Conservation (phyloP, 768 basidiomycete genomes). For the Myochromella boudieri region DNA sequence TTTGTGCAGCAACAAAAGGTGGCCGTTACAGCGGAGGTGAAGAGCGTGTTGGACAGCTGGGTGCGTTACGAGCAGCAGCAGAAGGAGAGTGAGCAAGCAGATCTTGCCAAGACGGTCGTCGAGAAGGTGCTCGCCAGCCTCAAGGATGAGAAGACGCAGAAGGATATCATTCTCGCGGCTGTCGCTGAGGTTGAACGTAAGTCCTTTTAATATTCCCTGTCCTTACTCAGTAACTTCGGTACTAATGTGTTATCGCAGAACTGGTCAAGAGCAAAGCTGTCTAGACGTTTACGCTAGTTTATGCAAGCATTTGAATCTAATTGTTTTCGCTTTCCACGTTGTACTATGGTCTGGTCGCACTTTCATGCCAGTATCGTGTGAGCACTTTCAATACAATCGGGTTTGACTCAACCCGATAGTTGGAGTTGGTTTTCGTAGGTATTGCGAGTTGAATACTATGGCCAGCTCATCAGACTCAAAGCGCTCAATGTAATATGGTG, state of each 20-base stretch:
- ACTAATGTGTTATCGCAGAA: conserved; percentile 43
- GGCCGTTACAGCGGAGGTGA: conserved; percentile 84
- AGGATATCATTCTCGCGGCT: conserved; percentile 76
- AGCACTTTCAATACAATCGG: no score
- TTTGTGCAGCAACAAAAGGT: conserved; percentile 92
- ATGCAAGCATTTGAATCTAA: no score
- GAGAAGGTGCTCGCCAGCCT: conserved; percentile 82
- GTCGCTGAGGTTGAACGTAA: conserved; percentile 90
- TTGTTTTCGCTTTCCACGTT: no score
- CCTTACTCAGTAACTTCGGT: not conserved
- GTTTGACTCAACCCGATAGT: no score
- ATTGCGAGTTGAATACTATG: no score
- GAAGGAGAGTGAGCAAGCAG: conserved; percentile 95
- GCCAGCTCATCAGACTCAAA: no score
- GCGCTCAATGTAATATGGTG: no score
- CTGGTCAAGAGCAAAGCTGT: conserved; percentile 92
- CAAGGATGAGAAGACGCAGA: conserved; percentile 87
- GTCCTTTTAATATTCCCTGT: conserved; percentile 32
- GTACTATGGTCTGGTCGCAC: no score
- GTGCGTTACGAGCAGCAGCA: conserved; percentile 95
- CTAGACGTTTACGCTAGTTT: no score
- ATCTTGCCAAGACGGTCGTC: conserved; percentile 86
- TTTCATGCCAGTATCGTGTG: no score
- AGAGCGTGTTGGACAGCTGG: conserved; percentile 95
- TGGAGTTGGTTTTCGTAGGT: no score